Conservation (phyloP, 2,329 filamentous ascomycete genomes). For the Phaeosphaeria sp. region DNA sequence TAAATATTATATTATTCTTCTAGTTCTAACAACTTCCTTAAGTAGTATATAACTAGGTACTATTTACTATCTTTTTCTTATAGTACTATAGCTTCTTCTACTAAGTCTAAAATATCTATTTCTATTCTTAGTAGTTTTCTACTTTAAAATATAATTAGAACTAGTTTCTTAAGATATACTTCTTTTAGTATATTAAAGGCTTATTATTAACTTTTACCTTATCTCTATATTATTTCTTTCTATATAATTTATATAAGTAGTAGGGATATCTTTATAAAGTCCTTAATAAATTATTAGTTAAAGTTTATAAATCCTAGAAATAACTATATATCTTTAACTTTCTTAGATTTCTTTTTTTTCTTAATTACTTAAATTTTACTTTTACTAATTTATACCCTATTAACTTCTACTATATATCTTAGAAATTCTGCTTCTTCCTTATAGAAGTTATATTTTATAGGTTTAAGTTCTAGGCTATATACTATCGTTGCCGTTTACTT, state of each 20-base stretch:
- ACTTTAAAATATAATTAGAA: slow-evolving; percentile 1
- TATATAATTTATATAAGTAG: slow-evolving; percentile 6
- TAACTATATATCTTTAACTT: slow-evolving; percentile 5
- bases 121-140: neutral
- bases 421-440: slow-evolving; percentile 9
- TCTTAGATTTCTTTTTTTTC: slow-evolving; percentile 1
- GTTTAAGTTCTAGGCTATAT: slow-evolving; percentile 3
- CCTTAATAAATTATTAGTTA: slow-evolving; percentile 8
- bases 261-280: slow-evolving; percentile 1
- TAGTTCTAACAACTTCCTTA: neutral
- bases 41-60: slow-evolving; percentile 7
- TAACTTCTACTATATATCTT: slow-evolving; percentile 9
- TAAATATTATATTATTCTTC: slow-evolving; percentile 7
- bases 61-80: slow-evolving; percentile 5
- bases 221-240: slow-evolving; percentile 3
- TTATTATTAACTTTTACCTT: neutral
- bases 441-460: neutral
- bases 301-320: slow-evolving; percentile 17
- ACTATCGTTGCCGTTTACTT: too few species aligned
- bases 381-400: slow-evolving; percentile 7
- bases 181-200: slow-evolving; percentile 4
- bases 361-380: slow-evolving; percentile 5
- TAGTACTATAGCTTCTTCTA: neutral
- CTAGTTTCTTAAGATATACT: neutral
- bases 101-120: slow-evolving; percentile 5